Evolutionary conservation across 106 monocot species (phyloP), one percentile per base, ranked within the genome.

Genomic region (Apostasia shenzhenica): DNA sequence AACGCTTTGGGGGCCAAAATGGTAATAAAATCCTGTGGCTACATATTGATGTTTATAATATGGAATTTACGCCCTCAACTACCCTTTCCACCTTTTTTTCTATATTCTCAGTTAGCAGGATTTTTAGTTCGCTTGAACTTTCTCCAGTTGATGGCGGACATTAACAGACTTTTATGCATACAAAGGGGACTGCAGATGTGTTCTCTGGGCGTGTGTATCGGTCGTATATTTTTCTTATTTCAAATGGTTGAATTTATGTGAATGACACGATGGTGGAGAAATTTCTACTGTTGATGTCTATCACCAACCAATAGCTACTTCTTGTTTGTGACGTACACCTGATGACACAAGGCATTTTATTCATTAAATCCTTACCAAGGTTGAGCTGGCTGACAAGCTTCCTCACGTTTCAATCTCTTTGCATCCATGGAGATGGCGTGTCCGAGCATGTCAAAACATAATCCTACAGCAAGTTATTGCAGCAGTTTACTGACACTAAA

Each of bases 151-250:
- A 95, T 84, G 95, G 52, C 83, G 91, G 80, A 95, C 95, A 73
- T 57, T 95, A 51, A 95, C 95, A 14, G 95, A 95, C 82, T n/a
- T 95, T 95, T 67, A 95, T 95, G 95, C 95, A 95, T 76, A 91
- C 95, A n/a, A 41, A 83, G 95, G 59, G 95, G 95, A 55, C 75
- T 95, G 67, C 91, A 84, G 68, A 95, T 95, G 95, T 81, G 76
- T 68, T 95, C 95, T 63, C 67, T 95, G 95, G 95, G 53, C 81
- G 76, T 64, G 86, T 95, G 72, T 91, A 91, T 86, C 48, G 63
- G 8, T 59, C 69, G n/a, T 8, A 67, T 40, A 5, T n/a, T 45
- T 42, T 37, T 6, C 5, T 49, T 14, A 2, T 66, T 66, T 4
- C 6, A 52, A 52, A 39, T 37, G 38, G 50, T 50, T n/a, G n/a